phyloP scores from a whole-genome alignment of 306 rosid genomes.

The Canavalia ensiformis region DNA sequence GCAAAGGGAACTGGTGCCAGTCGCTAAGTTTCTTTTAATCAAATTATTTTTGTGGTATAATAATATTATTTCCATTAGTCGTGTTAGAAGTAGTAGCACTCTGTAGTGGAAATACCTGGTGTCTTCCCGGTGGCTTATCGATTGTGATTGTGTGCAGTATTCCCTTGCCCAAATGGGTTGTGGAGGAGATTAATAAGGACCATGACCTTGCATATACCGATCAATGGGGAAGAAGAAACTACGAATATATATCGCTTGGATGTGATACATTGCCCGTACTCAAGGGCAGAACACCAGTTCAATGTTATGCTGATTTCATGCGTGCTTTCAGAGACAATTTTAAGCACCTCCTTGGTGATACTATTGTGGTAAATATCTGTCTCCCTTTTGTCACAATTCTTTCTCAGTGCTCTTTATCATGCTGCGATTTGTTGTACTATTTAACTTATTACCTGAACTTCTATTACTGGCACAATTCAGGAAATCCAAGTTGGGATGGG shows the following conservation, averaged over 20 bases:
- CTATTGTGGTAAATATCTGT: conserved; percentile 75
- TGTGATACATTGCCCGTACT: conserved; percentile 86
- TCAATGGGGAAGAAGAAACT: conserved; percentile 96
- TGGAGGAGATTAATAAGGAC: conserved; percentile 79
- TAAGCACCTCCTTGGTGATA: conserved; percentile 84
- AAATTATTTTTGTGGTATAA: not conserved
- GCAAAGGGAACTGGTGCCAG: not conserved
- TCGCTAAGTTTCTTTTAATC: not conserved
- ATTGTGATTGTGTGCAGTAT: conserved; percentile 60
- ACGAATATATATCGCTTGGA: conserved; percentile 88
- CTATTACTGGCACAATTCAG: conserved; percentile 49
- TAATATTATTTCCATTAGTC: not conserved
- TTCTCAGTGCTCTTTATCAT: not conserved
- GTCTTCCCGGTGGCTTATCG: not conserved
- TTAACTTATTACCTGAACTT: conserved; percentile 23
- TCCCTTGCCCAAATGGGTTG: conserved; percentile 94
- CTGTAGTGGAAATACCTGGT: not conserved
- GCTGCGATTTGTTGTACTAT: not conserved
- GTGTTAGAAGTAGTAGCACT: not conserved
- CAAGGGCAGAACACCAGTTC: conserved; percentile 93
- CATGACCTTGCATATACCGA: conserved; percentile 91
- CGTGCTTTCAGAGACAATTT: conserved; percentile 85
- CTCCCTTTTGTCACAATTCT: not conserved
- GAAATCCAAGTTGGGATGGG: conserved; percentile 99
- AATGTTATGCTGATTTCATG: conserved; percentile 96